Percentiles rank a stretch among this genome's conserved stretches.
Conservation (phyloP, 768 basidiomycete genomes). For the Psilocybe cyanescens region DNA sequence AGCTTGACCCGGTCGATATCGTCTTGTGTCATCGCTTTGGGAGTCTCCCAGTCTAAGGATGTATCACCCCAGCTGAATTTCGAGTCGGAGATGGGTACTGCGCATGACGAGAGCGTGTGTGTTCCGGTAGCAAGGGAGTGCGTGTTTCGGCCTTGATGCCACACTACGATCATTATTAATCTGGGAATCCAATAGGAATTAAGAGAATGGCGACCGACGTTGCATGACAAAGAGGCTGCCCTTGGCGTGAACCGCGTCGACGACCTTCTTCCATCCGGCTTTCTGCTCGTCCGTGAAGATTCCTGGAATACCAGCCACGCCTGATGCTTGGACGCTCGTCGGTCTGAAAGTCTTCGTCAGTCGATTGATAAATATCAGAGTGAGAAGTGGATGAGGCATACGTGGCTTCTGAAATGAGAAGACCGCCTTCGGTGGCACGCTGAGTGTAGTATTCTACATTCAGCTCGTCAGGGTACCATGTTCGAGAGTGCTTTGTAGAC, state of each 20-base stretch:
- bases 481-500: slow-evolving; percentile 13
- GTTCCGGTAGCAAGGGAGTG: slow-evolving; percentile 19
- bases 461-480: slow-evolving; percentile 20
- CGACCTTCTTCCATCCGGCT: slow-evolving; percentile 19
- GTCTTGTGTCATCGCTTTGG: slow-evolving; percentile 18
- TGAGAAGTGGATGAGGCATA: not conserved
- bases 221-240: slow-evolving; percentile 20
- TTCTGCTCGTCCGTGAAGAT: slow-evolving; percentile 22
- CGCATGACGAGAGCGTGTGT: slow-evolving; percentile 13
- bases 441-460: slow-evolving; percentile 18
- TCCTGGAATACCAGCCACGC: slow-evolving; percentile 18
- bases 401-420: slow-evolving; percentile 21
- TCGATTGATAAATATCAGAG: not conserved
- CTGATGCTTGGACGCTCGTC: slow-evolving; percentile 18
- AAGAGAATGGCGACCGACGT: slow-evolving; percentile 2
- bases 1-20: slow-evolving; percentile 19
- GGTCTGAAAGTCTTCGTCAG: slow-evolving; percentile 4
- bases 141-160: slow-evolving; percentile 22
- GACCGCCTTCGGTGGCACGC: slow-evolving; percentile 18
- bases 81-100: slow-evolving; percentile 16
- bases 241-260: slow-evolving; percentile 15
- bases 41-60: slow-evolving; percentile 12
- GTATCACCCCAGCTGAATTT: not conserved
- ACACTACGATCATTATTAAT: slow-evolving; percentile 8
- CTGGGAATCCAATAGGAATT: not conserved